Evolutionary conservation across 352 stramenopile species (phyloP).

Genomic region (Pythium oligandrum): DNA sequence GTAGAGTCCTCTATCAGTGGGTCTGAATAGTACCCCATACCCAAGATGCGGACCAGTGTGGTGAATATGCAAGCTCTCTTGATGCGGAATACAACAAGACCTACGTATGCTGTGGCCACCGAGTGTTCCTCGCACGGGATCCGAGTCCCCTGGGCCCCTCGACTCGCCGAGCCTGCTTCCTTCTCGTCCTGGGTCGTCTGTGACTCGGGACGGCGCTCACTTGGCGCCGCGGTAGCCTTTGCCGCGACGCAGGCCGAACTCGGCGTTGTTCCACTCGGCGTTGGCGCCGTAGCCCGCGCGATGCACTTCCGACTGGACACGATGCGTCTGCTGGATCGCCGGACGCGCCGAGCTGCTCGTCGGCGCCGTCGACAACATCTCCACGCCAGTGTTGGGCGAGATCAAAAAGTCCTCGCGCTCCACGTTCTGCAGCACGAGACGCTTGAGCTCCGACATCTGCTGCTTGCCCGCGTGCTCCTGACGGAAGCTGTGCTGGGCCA

Average conservation of each 20-base stretch:
- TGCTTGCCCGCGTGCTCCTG: constrained; percentile 85
- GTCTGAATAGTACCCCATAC: too few species aligned
- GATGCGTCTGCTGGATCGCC: constrained; percentile 14
- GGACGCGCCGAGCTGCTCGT: too few species aligned
- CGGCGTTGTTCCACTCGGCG: constrained; percentile 81
- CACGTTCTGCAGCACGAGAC: constrained; percentile 81
- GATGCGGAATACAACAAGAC: too few species aligned
- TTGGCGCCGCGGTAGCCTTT: constrained; percentile 61
- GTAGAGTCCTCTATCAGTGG: too few species aligned
- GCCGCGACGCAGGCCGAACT: constrained; percentile 71
- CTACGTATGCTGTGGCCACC: too few species aligned
- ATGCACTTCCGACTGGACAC: constrained; percentile 21
- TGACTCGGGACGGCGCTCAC: constrained; percentile 17
- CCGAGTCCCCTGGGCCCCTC: too few species aligned
- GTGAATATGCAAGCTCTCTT: too few species aligned
- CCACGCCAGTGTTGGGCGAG: constrained; percentile 6
- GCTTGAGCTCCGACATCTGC: constrained; percentile 85
- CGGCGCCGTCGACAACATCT: not conserved
- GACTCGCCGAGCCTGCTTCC: too few species aligned
- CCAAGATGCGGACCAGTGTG: too few species aligned
- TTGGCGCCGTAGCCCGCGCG: constrained; percentile 56
- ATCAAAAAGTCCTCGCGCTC: constrained; percentile 78
- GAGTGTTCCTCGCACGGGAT: too few species aligned
- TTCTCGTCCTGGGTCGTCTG: too few species aligned
- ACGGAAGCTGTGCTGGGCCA: constrained; percentile 88